Evolutionary conservation across 495 filamentous ascomycete genomes (phyloP), one percentile per base, ranked within the genome.

Genomic region (Xylaria venustula): DNA sequence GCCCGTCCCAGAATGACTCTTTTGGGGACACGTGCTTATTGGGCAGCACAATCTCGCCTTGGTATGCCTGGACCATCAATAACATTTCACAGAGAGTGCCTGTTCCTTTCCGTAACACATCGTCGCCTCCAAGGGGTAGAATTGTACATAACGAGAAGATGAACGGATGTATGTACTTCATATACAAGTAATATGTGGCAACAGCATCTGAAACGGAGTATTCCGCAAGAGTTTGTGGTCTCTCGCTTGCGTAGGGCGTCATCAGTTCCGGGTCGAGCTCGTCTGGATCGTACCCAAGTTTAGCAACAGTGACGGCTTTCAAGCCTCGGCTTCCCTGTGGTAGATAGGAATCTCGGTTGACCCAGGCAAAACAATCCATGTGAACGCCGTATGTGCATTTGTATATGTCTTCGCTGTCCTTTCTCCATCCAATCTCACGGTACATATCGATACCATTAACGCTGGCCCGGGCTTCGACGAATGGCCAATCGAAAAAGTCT

Each of bases 401-500:
- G 75, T 94, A 99, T 73, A 96, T 89, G 67, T 98, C 94, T 67
- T 99, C 94, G 69, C 80, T 89, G 73, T 96, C 95, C 73, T 90
- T 97, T 57, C 87, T 86, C 83, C 96, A 99, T 3, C 94, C 94
- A 66, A 97, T 98, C 71, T 99, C 95, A 61, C 85, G 89, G 73
- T 98, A 99, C 94, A 99, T 97, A 72, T 99, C 94, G 69, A 99
- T 96, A n/a, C 94, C 94, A 47, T 92, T 85, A 36, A 95, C 81
- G 70, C 91, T 94, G 14, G 94, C 91, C 71, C 94, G 83, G 19
- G 95, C 84, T 77, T 99, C 94, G 15, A 99, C 92, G 67, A 94
- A 99, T 0, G 95, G 94, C 94, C 94, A 99, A 85, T 99, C 94
- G 85, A 99, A 99, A 67, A 98, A 99, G 81, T 99, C 94, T 73